These are phyloP conservation scores for Hyphodiscus hymeniophilus DNA, from an alignment of 495 filamentous ascomycete species.

Conservation along the genomic window DNA sequence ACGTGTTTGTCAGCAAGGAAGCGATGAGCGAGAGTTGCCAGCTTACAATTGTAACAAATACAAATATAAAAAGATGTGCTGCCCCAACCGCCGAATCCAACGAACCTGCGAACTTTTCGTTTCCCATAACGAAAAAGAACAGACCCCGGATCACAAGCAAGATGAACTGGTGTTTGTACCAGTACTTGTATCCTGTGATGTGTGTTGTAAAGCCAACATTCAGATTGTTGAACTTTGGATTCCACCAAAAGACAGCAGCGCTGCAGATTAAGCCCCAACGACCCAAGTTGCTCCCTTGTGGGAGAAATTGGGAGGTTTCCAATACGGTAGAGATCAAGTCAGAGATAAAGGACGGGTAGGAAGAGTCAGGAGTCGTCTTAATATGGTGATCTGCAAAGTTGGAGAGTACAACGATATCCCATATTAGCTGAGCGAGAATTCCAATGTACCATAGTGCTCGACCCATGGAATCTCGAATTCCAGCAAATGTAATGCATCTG, in stretches of 20 bases:
- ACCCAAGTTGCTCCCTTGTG: conserved; percentile 1
- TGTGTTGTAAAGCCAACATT: conserved; percentile 54
- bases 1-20: conserved; percentile 25
- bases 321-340: not conserved
- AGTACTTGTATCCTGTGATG: conserved; percentile 55
- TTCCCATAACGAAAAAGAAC: conserved; percentile 42
- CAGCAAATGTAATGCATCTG: conserved; percentile 33
- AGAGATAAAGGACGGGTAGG: too few species aligned
- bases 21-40: not conserved
- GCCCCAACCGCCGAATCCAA: conserved; percentile 33
- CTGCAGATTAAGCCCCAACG: conserved; percentile 42
- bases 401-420: conserved; percentile 35
- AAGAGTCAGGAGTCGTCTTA: not conserved
- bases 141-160: conserved; percentile 48
- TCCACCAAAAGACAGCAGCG: conserved; percentile 64
- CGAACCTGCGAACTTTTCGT: conserved; percentile 36
- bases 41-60: conserved; percentile 48
- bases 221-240: conserved; percentile 58
- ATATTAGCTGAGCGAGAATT: conserved; percentile 42
- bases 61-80: conserved; percentile 48
- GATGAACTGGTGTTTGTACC: conserved; percentile 61
- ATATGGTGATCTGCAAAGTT: not conserved
- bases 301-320: not conserved
- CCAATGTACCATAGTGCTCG: conserved; percentile 45
- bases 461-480: conserved; percentile 33